Evolutionary conservation across 768 basidiomycete species (phyloP), one percentile per base, ranked within the genome.

Genomic region (Lyophyllum atratum): DNA sequence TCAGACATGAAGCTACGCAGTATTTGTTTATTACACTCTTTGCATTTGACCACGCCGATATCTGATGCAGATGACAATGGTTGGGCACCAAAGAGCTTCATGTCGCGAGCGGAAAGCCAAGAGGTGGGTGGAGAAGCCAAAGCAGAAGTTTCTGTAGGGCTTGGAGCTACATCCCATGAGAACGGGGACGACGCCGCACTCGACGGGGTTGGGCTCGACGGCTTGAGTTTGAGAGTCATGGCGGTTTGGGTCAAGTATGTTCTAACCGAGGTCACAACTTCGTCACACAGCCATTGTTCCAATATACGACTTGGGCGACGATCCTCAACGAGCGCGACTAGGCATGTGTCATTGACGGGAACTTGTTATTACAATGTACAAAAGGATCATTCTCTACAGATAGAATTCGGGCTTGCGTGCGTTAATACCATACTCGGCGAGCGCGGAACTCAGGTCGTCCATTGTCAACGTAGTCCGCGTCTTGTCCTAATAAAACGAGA

Each of bases 381-480:
- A 40, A 52, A 14, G 33, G 15, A 22, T 34, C 33, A 19, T 28
- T 29, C 51, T 61, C 70, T 76, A 94, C 73, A 94, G 80, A 73
- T 90, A 98, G 72, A 94, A 98, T 59, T 98, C 95, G 15, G 96
- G 94, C 65, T 97, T 96, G 69, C 90, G 87, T 14, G 93, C 83
- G 63, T 90, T 95, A 65, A 99, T 93, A 5, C 96, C 96, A 65
- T 98, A 97, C 72, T 99, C 97, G n/a, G 83, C 81, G 29, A 99
- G 81, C 1, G 97, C 97, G 5, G 93, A 80, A 57, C 90, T 92
- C 33, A 99, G 80, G 68, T 99, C 97, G 52, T 99, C 97, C 95
- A 98, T 98, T 19, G 93, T 97, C 61, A 99, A 74, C 0, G 94
- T 92, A 39, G 96, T 98, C 59, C 92, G 86, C 39, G 93, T 95